Percentiles rank a stretch among this genome's conserved stretches.
These are phyloP conservation scores for Saprolegnia parasitica DNA, from an alignment of 352 stramenopile species.

Conservation along the genomic window DNA sequence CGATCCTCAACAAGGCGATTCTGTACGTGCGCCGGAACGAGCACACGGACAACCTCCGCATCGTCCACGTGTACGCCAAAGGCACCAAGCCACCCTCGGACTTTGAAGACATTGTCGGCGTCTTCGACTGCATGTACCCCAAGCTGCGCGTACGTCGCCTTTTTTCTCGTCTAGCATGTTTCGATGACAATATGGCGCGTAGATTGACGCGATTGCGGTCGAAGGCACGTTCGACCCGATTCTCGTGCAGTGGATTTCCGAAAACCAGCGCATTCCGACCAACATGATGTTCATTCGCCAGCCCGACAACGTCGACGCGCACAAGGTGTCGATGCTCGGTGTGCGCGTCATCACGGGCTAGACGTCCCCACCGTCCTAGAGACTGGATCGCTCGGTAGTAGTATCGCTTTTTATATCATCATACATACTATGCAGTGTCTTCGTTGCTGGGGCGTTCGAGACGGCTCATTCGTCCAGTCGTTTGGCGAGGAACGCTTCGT, in stretches of 20 bases:
- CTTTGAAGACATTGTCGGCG: conserved; percentile 46
- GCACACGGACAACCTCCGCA: conserved; percentile 76
- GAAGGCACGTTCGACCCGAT: conserved; percentile 50
- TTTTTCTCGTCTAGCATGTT: conserved; percentile 38
- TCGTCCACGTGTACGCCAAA: conserved; percentile 66
- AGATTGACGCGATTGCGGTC: conserved; percentile 71
- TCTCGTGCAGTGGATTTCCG: conserved; percentile 68
- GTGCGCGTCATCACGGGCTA: conserved; percentile 76
- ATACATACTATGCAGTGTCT: neutral
- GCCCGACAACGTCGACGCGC: conserved; percentile 61
- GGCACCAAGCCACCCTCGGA: conserved; percentile 38
- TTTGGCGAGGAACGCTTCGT: conserved; percentile 91
- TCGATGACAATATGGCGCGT: conserved; percentile 44
- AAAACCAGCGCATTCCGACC: conserved; percentile 55
- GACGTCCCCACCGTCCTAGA: too few species aligned
- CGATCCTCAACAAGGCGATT: conserved; percentile 87
- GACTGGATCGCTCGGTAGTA: too few species aligned
- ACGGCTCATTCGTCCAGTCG: neutral
- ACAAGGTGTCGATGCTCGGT: conserved; percentile 63
- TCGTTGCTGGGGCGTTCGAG: neutral
- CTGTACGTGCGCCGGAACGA: conserved; percentile 85
- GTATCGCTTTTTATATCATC: neutral
- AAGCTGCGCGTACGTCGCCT: conserved; percentile 42
- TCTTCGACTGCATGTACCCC: conserved; percentile 85
- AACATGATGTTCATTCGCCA: conserved; percentile 90